Percentiles rank a stretch among this genome's conserved stretches.
These are phyloP conservation scores for Coccomyxa subellipsoidea DNA, from an alignment of 163 green algal genomes.

Conservation along the genomic window DNA sequence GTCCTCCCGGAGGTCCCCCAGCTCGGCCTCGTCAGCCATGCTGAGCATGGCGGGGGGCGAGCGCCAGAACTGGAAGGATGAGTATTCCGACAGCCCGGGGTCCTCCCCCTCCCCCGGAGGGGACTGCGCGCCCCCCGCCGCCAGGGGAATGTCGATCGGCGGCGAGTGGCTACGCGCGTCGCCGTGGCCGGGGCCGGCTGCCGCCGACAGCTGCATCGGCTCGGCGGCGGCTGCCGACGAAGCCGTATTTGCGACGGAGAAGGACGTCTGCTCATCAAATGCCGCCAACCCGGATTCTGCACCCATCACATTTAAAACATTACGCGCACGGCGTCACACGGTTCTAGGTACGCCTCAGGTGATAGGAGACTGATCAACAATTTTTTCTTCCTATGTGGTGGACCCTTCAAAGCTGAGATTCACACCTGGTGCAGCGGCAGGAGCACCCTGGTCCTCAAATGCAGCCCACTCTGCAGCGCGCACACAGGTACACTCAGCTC, in stretches of 20 bases:
- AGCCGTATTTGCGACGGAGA: too few relatives aligned
- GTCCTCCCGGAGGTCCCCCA: background rate
- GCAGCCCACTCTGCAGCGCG: background rate
- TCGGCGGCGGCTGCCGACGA: background rate
- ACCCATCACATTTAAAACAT: too few relatives aligned
- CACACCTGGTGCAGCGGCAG: background rate
- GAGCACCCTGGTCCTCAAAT: background rate
- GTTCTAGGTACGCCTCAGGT: too few relatives aligned
- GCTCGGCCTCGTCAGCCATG: background rate
- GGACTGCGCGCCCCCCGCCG: background rate
- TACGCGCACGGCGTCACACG: too few relatives aligned
- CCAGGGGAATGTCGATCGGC: background rate
- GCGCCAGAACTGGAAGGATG: constrained; percentile 10
- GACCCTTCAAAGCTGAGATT: background rate
- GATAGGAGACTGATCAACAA: too few relatives aligned
- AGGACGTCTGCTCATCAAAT: background rate
- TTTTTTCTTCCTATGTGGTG: too few relatives aligned
- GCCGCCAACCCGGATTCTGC: background rate
- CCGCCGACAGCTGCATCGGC: background rate
- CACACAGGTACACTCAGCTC: background rate
- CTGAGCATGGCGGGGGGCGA: constrained; percentile 1
- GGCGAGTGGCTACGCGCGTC: background rate
- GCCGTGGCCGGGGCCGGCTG: background rate
- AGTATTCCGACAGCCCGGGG: background rate
- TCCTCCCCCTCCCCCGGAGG: background rate